These are phyloP conservation scores for Aegle marmelos DNA, from an alignment of 345 rosid species.

Conservation along the genomic window DNA sequence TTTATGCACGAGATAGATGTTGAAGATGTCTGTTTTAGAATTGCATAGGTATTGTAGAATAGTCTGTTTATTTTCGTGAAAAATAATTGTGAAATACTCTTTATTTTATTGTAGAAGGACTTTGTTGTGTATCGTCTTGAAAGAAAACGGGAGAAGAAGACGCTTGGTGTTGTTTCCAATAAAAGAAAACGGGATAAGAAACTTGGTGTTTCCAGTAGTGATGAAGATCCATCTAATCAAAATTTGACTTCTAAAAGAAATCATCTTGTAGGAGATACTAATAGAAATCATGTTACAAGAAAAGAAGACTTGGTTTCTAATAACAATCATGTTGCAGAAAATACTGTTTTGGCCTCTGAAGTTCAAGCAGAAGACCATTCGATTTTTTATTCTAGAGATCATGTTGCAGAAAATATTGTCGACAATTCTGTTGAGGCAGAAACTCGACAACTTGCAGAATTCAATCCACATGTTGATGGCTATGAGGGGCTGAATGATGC, in stretches of 20 bases:
- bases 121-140: neutral
- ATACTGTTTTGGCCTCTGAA: no score
- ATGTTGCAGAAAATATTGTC: neutral
- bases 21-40: neutral
- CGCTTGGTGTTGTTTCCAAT: neutral
- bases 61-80: neutral
- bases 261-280: neutral
- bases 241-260: neutral
- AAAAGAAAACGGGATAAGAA: neutral
- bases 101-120: constrained; percentile 1
- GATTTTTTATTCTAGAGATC: neutral
- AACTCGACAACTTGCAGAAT: neutral
- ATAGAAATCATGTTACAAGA: neutral
- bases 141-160: neutral
- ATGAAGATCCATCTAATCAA: neutral
- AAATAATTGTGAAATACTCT: neutral
- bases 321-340: neutral
- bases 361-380: neutral
- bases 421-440: neutral
- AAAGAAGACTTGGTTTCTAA: neutral
- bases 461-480: neutral
- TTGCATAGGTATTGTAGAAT: neutral
- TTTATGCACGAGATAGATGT: neutral
- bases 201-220: no score
- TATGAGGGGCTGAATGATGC: neutral